Base-by-base conservation (phyloP, 768 basidiomycete species). In the Panaeolus cyanescens region DNA sequence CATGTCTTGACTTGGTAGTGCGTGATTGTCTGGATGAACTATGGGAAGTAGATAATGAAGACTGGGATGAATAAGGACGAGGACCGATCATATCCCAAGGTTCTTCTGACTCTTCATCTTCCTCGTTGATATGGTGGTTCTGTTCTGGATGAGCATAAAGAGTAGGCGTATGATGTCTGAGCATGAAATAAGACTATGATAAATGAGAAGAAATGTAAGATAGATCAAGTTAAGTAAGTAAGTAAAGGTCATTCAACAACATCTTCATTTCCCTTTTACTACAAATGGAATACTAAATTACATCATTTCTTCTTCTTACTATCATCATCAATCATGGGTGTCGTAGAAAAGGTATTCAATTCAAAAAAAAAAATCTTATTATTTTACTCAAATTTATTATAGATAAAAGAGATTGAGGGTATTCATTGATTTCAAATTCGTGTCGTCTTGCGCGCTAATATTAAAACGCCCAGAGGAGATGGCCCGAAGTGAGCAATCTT, bases 351-450 rank as follows among this genome's bases (percentile, higher is more conserved):
- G 88, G 93, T 73, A n/a, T 19, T 28, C 45, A 20, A 40, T 36
- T 32, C 13, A 36, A n/a, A 32, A 10, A 30, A 25, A 58, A 42
- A 56, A 32, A 59, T 58, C 7, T 59, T 67, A 12, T 63, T 33
- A 30, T 30, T 30, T 40, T 34, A 50, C 15, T 32, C 32, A 31
- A 30, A 20, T 25, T 33, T 30, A 36, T 22, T 32, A 13, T 59
- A 96, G 94, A 96, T 97, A 68, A 96, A 95, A 74, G 94, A 92
- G 74, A 96, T 96, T 64, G 93, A 98, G 85, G 92, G 93, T 93
- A 56, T 22, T 53, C 34, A 40, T 54, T 22, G 13, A 40, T 13
- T 22, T 58, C 31, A 55, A 28, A 54, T 37, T 53, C 30, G 25
- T 6, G 22, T 13, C 5, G 13, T 28, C 2, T 20, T 20, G 15